phyloP scores from a whole-genome alignment of 495 filamentous ascomycete species.

The Astrocystis sublimbata region DNA sequence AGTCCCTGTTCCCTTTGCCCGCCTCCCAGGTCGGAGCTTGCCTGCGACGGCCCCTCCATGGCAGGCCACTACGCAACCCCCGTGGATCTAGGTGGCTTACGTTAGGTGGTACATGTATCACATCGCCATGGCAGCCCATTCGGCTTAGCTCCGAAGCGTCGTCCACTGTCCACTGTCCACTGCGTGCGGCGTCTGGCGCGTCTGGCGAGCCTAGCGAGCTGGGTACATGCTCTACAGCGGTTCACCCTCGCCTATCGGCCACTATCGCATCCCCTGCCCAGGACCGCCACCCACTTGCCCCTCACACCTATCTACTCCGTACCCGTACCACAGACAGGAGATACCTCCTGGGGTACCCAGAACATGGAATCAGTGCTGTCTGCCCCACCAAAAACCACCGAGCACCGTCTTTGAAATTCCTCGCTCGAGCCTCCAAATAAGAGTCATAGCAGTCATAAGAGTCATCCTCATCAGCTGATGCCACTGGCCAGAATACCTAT shows the following conservation, averaged over 20 bases:
- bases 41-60: background rate
- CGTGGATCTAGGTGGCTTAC: background rate
- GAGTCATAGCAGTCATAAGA: no score
- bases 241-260: background rate
- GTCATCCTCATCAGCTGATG: conserved; percentile 15
- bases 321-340: no score
- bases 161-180: background rate
- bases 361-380: background rate
- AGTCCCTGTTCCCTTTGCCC: background rate
- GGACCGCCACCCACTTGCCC: conserved; percentile 5
- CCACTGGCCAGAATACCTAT: no score
- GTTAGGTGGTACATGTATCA: background rate
- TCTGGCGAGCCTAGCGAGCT: no score
- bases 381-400: conserved; percentile 21
- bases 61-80: no score
- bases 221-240: background rate
- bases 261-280: conserved; percentile 7
- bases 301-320: conserved; percentile 1
- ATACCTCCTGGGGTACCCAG: no score
- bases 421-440: conserved; percentile 9
- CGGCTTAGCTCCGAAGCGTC: background rate
- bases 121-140: background rate
- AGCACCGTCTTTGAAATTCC: conserved; percentile 19
- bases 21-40: background rate
- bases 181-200: background rate